Base-by-base conservation (phyloP, 2,329 filamentous ascomycete genomes). In the Phialophora tarda region DNA sequence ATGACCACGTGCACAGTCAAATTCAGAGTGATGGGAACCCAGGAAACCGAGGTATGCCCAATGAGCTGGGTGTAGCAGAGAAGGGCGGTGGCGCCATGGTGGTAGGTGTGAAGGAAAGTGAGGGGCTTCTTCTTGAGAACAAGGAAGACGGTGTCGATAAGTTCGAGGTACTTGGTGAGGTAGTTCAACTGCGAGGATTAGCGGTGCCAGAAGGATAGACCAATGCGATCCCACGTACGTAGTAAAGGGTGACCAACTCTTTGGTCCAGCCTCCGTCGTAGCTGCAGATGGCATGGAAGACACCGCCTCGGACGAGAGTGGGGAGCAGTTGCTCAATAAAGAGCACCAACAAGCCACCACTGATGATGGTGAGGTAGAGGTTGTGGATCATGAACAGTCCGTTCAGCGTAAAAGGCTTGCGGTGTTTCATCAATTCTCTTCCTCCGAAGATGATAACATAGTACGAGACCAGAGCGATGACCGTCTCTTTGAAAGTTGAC, bases 41-140 rank as follows among this genome's bases (percentile, higher is more conserved):
- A 98, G 68, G 93, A 96, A 64, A 98, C 94, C 51, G 94, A 87
- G 54, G 94, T 98, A 76, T 91, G 88, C 73, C 94, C 94, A 76
- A 97, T 90, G 72, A 98, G 88, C 84, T 98, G 94, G 64, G 93
- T 97, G 85, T 96, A 98, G 90, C 94, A 97, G 74, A 98, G 91
- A 71, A 97, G 89, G 74, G 94, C 94, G 65, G 94, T 98, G 63
- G 94, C 94, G 77, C 94, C 94, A 80, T 98, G 94, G 85, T 98
- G 94, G 83, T 98, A 98, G 83, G 92, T 97, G 87, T 98, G 94
- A 73, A 98, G 91, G 89, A 98, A 98, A 76, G 95, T 97, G 78
- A 97, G 83, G 62, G 94, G 94, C 90, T 98, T 98, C 90, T 98
- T 98, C 90, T 98, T 98, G 79, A 98, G 88, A 84, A 97, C 95